These are phyloP conservation scores for Diplodia seriata DNA, from an alignment of 2,329 filamentous ascomycete genomes.

Conservation along the genomic window DNA sequence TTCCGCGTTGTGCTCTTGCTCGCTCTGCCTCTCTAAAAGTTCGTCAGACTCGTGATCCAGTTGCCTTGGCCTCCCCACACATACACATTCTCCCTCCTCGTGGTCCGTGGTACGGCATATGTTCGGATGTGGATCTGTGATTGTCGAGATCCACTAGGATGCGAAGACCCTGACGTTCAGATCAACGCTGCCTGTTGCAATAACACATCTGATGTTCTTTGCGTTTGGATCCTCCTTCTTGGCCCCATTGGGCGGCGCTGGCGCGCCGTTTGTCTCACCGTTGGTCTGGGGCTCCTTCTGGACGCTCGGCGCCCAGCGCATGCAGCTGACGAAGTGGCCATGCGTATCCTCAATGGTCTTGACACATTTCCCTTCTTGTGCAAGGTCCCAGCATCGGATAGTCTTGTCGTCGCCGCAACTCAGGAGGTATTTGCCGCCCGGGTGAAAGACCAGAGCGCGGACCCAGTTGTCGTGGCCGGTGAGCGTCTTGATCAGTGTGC, in stretches of 20 bases:
- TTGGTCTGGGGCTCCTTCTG: conserved; percentile 63
- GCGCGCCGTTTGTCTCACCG: conserved; percentile 39
- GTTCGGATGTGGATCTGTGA: conserved; percentile 21
- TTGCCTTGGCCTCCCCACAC: conserved; percentile 30
- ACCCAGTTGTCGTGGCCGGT: conserved; percentile 96
- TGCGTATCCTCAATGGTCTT: conserved; percentile 80
- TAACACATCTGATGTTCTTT: conserved; percentile 77
- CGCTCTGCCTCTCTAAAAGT: conserved; percentile 5
- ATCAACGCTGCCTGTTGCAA: conserved; percentile 88
- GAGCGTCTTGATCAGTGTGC: conserved; percentile 83
- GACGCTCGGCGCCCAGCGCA: conserved; percentile 84
- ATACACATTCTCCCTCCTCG: conserved; percentile 1
- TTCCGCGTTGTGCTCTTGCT: conserved; percentile 21
- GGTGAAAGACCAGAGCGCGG: conserved; percentile 83
- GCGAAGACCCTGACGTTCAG: conserved; percentile 81
- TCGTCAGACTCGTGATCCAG: conserved; percentile 28
- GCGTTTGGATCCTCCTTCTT: conserved; percentile 61
- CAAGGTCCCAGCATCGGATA: conserved; percentile 90
- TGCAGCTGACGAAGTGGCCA: conserved; percentile 82
- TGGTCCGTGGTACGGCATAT: conserved; percentile 13
- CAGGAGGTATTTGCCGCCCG: conserved; percentile 87
- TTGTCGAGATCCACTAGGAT: conserved; percentile 44
- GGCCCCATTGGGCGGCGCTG: conserved; percentile 36
- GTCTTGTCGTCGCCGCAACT: conserved; percentile 91
- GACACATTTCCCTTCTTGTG: conserved; percentile 88